These are phyloP conservation scores for Geranium brycei DNA, from an alignment of 345 rosid genomes.

Conservation along the genomic window DNA sequence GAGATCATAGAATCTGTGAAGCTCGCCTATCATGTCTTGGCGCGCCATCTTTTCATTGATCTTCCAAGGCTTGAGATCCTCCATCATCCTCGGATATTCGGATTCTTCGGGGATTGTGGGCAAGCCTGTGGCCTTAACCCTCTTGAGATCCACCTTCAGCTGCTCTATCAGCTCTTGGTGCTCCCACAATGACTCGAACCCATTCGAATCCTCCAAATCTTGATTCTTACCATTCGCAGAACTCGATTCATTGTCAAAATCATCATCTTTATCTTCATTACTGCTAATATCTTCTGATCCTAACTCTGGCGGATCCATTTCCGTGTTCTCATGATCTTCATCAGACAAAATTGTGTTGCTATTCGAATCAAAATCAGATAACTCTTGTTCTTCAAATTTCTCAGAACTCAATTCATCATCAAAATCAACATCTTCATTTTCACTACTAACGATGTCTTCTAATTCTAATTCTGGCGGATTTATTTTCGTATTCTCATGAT, in stretches of 20 bases:
- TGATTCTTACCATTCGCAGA: no score
- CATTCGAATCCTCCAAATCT: slow-evolving; percentile 31
- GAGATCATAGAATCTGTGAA: slow-evolving; percentile 76
- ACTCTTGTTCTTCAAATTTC: no score
- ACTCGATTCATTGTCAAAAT: no score
- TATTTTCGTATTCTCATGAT: slow-evolving; percentile 19
- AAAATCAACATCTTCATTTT: no score
- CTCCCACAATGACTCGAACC: slow-evolving; percentile 66
- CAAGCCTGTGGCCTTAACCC: slow-evolving; percentile 67
- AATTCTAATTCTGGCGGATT: no score
- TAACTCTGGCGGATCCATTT: no score
- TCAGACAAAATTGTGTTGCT: slow-evolving; percentile 41
- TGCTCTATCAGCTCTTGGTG: slow-evolving; percentile 92
- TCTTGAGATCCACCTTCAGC: slow-evolving; percentile 77
- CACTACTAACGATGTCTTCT: neutral
- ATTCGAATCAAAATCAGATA: no score
- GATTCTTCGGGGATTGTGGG: slow-evolving; percentile 71
- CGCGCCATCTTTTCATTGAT: slow-evolving; percentile 58
- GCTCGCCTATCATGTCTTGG: slow-evolving; percentile 55
- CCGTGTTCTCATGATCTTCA: slow-evolving; percentile 27
- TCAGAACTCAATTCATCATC: neutral
- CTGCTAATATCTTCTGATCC: no score
- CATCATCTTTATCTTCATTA: neutral
- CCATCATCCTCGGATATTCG: slow-evolving; percentile 59
- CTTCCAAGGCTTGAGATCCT: slow-evolving; percentile 87